Evolutionary conservation across 164 flowering plant species (phyloP).

Genomic region (Stephania cephalantha): DNA sequence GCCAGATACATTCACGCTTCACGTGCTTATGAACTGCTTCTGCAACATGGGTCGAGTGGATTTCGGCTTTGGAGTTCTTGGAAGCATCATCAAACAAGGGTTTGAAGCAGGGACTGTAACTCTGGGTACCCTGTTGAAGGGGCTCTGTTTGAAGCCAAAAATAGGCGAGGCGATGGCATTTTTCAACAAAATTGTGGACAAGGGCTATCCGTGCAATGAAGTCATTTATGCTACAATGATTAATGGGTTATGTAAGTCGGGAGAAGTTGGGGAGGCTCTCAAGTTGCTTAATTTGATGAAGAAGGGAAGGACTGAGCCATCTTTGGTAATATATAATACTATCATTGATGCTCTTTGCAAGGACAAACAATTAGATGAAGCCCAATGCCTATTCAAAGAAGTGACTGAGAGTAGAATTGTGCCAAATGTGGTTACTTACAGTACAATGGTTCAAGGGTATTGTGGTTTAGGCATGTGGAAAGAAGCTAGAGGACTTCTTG

Average conservation of each 20-base stretch:
- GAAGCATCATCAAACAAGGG: background rate
- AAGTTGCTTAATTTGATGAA: constrained; percentile 3
- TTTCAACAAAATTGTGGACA: background rate
- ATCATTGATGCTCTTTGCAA: background rate
- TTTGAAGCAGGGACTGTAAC: background rate
- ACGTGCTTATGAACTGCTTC: constrained; percentile 4
- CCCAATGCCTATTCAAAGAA: background rate
- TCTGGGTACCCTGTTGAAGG: background rate
- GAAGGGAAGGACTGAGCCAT: background rate
- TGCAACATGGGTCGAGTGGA: constrained; percentile 7
- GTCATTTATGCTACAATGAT: background rate
- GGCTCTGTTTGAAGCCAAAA: background rate
- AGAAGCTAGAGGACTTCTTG: background rate
- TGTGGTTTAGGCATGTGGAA: background rate
- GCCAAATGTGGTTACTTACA: background rate
- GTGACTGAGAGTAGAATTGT: background rate
- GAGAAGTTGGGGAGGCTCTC: background rate
- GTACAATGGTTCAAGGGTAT: background rate
- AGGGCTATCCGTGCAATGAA: background rate
- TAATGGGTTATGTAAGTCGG: constrained; percentile 2
- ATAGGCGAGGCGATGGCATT: background rate
- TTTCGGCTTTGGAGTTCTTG: background rate
- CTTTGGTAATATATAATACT: background rate
- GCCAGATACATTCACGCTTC: background rate
- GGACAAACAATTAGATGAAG: background rate